Conservation (phyloP, 83 land plant species). For the Thuja plicata region DNA sequence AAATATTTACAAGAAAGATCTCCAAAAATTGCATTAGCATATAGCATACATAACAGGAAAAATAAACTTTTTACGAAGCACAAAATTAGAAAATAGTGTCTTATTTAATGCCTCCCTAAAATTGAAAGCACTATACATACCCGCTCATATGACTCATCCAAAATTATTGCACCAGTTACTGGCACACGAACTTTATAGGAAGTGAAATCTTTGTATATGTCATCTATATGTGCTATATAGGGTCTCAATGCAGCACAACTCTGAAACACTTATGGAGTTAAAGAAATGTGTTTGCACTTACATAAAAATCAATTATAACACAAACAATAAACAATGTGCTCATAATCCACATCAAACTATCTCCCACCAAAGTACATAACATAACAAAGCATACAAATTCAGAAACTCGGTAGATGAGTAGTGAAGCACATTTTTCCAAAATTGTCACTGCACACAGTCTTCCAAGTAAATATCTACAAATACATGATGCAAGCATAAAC, state of each 20-base stretch:
- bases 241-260: slow-evolving; percentile 90
- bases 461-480: not conserved
- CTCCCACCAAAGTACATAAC: not conserved
- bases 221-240: slow-evolving; percentile 85
- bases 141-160: slow-evolving; percentile 88
- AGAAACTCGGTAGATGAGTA: not conserved
- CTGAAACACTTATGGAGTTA: slow-evolving; percentile 71
- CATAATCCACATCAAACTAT: not conserved
- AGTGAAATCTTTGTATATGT: slow-evolving; percentile 95
- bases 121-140: slow-evolving; percentile 31
- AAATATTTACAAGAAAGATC: not conserved
- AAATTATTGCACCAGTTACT: slow-evolving; percentile 94
- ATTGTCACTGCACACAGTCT: not conserved
- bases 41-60: not conserved
- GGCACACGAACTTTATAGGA: slow-evolving; percentile 92
- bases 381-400: not conserved
- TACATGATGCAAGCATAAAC: slow-evolving; percentile 4
- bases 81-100: not conserved
- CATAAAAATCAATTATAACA: not conserved
- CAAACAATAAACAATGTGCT: not conserved
- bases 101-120: not conserved
- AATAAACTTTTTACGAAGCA: not conserved
- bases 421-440: not conserved
- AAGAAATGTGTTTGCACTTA: slow-evolving; percentile 20
- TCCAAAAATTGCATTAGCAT: not conserved